Evolutionary conservation across 345 rosid genomes (phyloP).

Genomic region (Hibiscus syriacus): DNA sequence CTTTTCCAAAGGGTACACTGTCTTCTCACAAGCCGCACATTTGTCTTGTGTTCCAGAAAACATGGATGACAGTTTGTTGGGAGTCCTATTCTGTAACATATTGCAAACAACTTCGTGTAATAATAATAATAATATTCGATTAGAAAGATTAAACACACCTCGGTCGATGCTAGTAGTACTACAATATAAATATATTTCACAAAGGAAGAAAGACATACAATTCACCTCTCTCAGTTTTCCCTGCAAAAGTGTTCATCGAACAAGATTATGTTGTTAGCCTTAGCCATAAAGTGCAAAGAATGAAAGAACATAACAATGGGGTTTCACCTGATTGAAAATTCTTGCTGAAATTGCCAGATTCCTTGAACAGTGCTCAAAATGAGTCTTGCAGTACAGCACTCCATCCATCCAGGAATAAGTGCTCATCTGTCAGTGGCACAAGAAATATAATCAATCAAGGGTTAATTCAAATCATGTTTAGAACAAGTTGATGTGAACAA

Average conservation of each 20-base stretch:
- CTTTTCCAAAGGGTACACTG: constrained; percentile 95
- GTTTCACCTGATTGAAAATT: constrained; percentile 64
- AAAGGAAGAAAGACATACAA: constrained; percentile 32
- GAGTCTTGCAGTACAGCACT: constrained; percentile 90
- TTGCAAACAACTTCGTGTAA: background rate
- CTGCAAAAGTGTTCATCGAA: constrained; percentile 20
- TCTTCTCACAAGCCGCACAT: constrained; percentile 80
- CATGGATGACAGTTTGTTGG: constrained; percentile 79
- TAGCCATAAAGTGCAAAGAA: background rate
- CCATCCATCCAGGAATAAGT: constrained; percentile 99
- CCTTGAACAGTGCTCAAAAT: constrained; percentile 98
- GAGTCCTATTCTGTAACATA: constrained; percentile 51
- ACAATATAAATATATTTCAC: background rate
- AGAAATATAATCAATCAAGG: background rate
- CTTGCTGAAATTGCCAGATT: constrained; percentile 98
- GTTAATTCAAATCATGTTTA: background rate
- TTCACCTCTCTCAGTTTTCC: constrained; percentile 47
- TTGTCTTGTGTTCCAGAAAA: constrained; percentile 96
- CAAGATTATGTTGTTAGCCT: constrained; percentile 7
- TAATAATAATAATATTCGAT: background rate
- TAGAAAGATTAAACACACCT: background rate
- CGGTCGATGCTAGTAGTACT: background rate
- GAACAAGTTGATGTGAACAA: no score
- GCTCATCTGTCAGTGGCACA: constrained; percentile 56
- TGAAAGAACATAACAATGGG: background rate